Base-by-base conservation (phyloP, 2,329 filamentous ascomycete species). In the Didymella exigua region DNA sequence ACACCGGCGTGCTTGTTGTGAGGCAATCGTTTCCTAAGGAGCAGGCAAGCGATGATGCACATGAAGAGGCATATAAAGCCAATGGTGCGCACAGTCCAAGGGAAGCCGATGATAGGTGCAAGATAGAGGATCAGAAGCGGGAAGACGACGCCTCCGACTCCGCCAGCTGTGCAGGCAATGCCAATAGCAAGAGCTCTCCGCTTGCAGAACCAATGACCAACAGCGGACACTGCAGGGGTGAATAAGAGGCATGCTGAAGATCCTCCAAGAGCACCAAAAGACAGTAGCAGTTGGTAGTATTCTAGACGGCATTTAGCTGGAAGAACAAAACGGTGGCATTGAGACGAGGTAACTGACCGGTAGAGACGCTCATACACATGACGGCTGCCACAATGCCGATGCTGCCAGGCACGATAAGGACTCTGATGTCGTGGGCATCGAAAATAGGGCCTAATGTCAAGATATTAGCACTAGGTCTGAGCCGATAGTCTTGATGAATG, bases 41-140 rank as follows among this genome's bases (percentile, higher is more conserved):
- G 77, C 0, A 71, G 69, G 31, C 48, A 62, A 7, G 58, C 60
- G 5, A 59, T 21, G 23, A 48, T 41, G 37, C 48, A 55, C 38
- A 58, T 57, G 47, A 56, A 41, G 5, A 84, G 69, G 63, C 82
- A 81, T 24, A 90, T 79, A 58, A 90, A 87, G 0, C 80, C 87
- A 1, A 88, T 75, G 14, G 84, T 81, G 5, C 88, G 78, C 13
- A 86, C 84, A 0, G 84, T 79, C 84, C 85, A 87, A 0, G 78
- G 71, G 56, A 86, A 88, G 0, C 85, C 84, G n/a, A 87, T 75
- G 11, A 72, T 67, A 0, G 81, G 81, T 11, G 83, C 76, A 31
- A 87, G 71, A 53, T 82, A 78, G 56, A 84, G 77, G 56, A 87
- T 79, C 14, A 80, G 69, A 23, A 82, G 46, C 1, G 84, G 84